Evolutionary conservation across 306 rosid genomes (phyloP).

Genomic region (Gastrolobium bilobum): DNA sequence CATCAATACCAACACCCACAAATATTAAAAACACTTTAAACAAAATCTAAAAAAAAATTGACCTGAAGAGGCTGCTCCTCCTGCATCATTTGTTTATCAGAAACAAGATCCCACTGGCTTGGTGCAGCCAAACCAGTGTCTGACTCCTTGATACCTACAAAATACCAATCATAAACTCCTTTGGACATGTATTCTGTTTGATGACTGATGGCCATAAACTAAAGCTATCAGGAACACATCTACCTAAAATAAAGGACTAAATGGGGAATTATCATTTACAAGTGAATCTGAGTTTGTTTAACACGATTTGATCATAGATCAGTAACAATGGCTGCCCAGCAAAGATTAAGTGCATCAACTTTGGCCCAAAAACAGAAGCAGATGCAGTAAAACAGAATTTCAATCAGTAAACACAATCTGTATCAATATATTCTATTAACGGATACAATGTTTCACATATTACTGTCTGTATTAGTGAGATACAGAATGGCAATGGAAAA

Average conservation of each 20-base stretch:
- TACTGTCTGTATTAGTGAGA: background rate
- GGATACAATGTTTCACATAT: background rate
- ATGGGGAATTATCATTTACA: background rate
- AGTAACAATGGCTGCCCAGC: background rate
- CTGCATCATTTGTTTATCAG: constrained; percentile 97
- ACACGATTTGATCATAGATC: constrained; percentile 5
- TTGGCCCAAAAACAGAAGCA: background rate
- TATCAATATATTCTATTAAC: background rate
- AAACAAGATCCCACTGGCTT: constrained; percentile 94
- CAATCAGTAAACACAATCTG: background rate
- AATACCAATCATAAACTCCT: constrained; percentile 15
- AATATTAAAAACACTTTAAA: background rate
- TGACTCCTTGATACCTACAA: constrained; percentile 86
- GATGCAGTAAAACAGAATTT: background rate
- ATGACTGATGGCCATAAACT: constrained; percentile 17
- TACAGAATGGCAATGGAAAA: background rate
- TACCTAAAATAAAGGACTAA: background rate
- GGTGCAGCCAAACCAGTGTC: constrained; percentile 96
- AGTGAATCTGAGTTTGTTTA: constrained; percentile 2
- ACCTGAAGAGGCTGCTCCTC: constrained; percentile 98
- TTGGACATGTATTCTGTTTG: constrained; percentile 15
- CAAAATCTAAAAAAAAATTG: constrained; percentile 24
- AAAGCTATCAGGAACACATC: constrained; percentile 14
- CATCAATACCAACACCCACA: constrained; percentile 39
- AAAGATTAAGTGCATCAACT: constrained; percentile 5